These are phyloP conservation scores for Breviolum minutum DNA, from an alignment of 73 alveolate species.

Conservation along the genomic window DNA sequence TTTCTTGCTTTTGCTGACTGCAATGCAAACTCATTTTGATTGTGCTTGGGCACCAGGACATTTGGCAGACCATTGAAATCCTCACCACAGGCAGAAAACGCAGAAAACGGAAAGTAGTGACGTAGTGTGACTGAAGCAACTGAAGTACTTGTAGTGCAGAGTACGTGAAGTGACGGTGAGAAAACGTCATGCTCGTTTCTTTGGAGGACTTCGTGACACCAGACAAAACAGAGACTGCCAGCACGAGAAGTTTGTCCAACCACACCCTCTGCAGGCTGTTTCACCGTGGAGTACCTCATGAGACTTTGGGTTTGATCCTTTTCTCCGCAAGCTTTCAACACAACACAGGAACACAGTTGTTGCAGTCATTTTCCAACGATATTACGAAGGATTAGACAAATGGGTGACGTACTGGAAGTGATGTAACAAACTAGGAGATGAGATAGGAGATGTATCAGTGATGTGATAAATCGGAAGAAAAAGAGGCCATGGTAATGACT, in stretches of 20 bases:
- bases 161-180: no score
- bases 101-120: no score
- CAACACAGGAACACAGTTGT: not conserved
- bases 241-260: not conserved
- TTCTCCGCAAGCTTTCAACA: not conserved
- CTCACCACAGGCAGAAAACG: conserved; percentile 29
- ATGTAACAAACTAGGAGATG: no score
- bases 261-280: not conserved
- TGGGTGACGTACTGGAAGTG: no score
- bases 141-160: no score
- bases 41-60: not conserved
- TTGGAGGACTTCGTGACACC: not conserved
- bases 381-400: not conserved
- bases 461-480: no score
- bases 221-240: not conserved
- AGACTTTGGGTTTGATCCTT: conserved; percentile 33
- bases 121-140: no score
- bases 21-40: not conserved
- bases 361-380: not conserved
- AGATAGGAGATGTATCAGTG: no score
- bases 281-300: conserved; percentile 57
- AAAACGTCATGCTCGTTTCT: no score
- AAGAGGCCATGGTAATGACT: not conserved
- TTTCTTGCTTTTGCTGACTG: not conserved
- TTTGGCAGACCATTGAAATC: conserved; percentile 69